These are phyloP conservation scores for Blastobotrys americana DNA, from an alignment of 805 yeast genomes.

Conservation along the genomic window DNA sequence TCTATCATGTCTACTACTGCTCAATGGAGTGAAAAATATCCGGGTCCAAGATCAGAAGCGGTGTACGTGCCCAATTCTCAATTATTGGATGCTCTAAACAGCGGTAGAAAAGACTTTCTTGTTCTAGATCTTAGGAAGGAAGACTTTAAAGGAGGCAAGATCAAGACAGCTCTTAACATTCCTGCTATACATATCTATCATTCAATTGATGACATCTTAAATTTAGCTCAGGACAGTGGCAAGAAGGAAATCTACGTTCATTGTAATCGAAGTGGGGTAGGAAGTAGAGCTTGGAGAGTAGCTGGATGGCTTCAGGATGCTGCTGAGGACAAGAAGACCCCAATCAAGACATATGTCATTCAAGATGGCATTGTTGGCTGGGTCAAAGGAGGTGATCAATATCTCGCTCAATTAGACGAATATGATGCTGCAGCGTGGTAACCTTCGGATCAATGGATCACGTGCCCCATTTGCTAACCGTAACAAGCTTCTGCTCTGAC, in stretches of 20 bases:
- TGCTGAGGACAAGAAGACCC: constrained; percentile 11
- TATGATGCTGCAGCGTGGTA: neutral
- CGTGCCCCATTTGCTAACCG: too few relatives aligned
- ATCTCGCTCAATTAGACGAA: constrained; percentile 3
- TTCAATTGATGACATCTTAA: constrained; percentile 15
- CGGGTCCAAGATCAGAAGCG: neutral
- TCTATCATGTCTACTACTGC: too few relatives aligned
- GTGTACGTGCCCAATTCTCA: neutral
- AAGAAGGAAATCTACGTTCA: constrained; percentile 18
- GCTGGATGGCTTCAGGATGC: constrained; percentile 21
- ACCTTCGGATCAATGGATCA: too few relatives aligned
- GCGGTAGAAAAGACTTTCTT: constrained; percentile 9
- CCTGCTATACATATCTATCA: constrained; percentile 19
- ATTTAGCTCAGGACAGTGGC: constrained; percentile 17
- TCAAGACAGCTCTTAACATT: constrained; percentile 20
- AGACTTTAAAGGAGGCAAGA: constrained; percentile 22
- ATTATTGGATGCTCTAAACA: neutral
- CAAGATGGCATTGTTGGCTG: constrained; percentile 22
- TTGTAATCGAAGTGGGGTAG: constrained; percentile 13
- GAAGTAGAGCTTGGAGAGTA: constrained; percentile 17
- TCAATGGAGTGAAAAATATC: neutral
- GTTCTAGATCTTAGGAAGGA: constrained; percentile 21
- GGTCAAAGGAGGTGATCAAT: constrained; percentile 21
- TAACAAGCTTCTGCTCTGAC: too few relatives aligned
- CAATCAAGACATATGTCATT: constrained; percentile 15